phyloP scores from a whole-genome alignment of 2,329 filamentous ascomycete genomes.

The Epichloe elymi region DNA sequence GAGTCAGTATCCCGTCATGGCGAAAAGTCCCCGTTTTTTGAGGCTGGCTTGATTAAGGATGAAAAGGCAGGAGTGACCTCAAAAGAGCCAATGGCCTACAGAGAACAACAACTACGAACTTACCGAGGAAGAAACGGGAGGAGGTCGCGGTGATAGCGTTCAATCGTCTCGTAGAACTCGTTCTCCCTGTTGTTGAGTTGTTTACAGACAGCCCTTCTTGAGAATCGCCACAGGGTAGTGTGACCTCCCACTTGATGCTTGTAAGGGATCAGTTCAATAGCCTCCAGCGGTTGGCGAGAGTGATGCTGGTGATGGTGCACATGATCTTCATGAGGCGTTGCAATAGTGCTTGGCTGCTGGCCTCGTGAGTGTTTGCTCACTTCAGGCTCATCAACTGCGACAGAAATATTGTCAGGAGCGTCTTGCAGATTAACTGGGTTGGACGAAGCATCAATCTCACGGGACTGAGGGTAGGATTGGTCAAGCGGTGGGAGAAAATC shows the following conservation, averaged over 20 bases:
- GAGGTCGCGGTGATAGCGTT: conserved; percentile 78
- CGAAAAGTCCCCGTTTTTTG: too few species aligned
- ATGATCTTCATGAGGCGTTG: conserved; percentile 32
- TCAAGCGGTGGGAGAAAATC: conserved; percentile 10
- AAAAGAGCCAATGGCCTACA: neutral
- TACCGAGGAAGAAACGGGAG: conserved; percentile 82
- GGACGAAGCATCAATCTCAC: conserved; percentile 16
- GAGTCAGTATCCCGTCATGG: conserved; percentile 1
- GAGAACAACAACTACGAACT: conserved; percentile 11
- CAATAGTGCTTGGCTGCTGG: conserved; percentile 22
- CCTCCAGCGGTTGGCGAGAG: conserved; percentile 57
- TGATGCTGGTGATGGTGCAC: conserved; percentile 38
- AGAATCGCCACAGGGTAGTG: conserved; percentile 92
- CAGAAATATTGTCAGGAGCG: conserved; percentile 23
- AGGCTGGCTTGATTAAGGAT: neutral
- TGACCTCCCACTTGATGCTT: conserved; percentile 96
- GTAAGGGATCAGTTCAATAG: conserved; percentile 93
- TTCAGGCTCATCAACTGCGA: conserved; percentile 30
- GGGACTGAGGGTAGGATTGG: conserved; percentile 15
- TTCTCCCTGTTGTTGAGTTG: conserved; percentile 97
- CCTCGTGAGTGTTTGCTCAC: conserved; percentile 15
- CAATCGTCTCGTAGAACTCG: conserved; percentile 95
- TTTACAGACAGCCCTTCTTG: conserved; percentile 89
- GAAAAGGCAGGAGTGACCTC: neutral
- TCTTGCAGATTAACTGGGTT: conserved; percentile 21